phyloP scores from a whole-genome alignment of 768 basidiomycete species.

The Tulasnella sp. region DNA sequence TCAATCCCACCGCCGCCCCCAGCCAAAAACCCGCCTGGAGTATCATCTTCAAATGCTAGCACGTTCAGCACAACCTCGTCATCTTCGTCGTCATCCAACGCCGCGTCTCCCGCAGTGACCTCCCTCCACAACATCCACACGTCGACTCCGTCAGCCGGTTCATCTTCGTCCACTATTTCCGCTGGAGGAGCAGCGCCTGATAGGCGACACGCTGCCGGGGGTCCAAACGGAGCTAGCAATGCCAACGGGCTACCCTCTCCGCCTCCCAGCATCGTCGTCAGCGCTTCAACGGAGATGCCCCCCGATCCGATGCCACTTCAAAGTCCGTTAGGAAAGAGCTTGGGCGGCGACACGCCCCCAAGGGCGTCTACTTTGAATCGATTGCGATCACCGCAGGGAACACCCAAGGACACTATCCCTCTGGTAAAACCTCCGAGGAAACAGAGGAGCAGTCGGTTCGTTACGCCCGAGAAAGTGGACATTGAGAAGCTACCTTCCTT shows the following conservation, averaged over 20 bases:
- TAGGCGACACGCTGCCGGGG: constrained; percentile 55
- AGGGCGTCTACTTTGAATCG: constrained; percentile 71
- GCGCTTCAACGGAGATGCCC: constrained; percentile 58
- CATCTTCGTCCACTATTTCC: constrained; percentile 40
- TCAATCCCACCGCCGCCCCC: constrained; percentile 59
- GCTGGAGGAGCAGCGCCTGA: constrained; percentile 53
- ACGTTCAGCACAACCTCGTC: constrained; percentile 44
- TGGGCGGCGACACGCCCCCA: constrained; percentile 58
- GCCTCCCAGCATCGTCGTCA: constrained; percentile 83
- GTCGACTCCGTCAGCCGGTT: constrained; percentile 48
- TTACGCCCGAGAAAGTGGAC: constrained; percentile 94
- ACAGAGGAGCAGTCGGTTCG: constrained; percentile 95
- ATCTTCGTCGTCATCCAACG: constrained; percentile 52
- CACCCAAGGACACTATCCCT: constrained; percentile 95
- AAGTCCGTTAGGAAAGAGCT: constrained; percentile 34
- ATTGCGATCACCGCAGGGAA: constrained; percentile 58
- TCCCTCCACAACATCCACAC: constrained; percentile 49
- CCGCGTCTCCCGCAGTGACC: constrained; percentile 45
- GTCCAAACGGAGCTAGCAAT: constrained; percentile 22
- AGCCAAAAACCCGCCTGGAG: constrained; percentile 57
- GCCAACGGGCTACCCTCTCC: constrained; percentile 39
- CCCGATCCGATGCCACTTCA: constrained; percentile 54
- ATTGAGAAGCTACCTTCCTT: constrained; percentile 94
- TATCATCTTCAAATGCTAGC: constrained; percentile 13
- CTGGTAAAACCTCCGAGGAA: constrained; percentile 96